phyloP scores from a whole-genome alignment of 2,329 filamentous ascomycete genomes.

The Rhynchosporium secalis region DNA sequence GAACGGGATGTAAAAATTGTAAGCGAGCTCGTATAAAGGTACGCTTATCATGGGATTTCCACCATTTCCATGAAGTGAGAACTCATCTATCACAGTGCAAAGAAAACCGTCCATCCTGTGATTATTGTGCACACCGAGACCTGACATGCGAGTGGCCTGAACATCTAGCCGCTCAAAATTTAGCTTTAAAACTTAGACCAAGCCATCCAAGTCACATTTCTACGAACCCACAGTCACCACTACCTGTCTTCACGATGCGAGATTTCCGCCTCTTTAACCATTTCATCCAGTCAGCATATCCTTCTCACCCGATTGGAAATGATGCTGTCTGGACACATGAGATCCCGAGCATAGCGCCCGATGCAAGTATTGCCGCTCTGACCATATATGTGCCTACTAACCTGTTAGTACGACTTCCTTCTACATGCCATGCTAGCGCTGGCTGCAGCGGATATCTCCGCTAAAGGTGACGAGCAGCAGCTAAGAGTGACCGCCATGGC shows the following conservation, averaged over 20 bases:
- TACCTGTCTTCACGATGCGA: constrained; percentile 57
- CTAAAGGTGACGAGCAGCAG: constrained; percentile 43
- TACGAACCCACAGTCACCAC: constrained; percentile 41
- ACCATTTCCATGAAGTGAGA: not conserved
- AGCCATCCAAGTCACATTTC: constrained; percentile 1
- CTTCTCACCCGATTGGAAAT: constrained; percentile 64
- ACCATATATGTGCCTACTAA: constrained; percentile 1
- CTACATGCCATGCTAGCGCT: constrained; percentile 71
- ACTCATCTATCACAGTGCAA: constrained; percentile 52
- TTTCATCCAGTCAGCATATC: constrained; percentile 61
- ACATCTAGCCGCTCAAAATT: constrained; percentile 51
- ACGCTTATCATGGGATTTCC: not conserved
- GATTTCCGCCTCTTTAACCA: constrained; percentile 71
- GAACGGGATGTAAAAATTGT: constrained; percentile 67
- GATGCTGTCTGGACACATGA: constrained; percentile 68
- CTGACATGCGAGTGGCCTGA: constrained; percentile 64
- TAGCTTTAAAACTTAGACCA: constrained; percentile 25
- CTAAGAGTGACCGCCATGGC: constrained; percentile 53
- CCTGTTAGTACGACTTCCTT: constrained; percentile 59
- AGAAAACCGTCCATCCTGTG: constrained; percentile 61
- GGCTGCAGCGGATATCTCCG: constrained; percentile 62
- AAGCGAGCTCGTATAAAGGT: constrained; percentile 67
- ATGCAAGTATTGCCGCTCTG: constrained; percentile 45
- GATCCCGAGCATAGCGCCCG: constrained; percentile 65
- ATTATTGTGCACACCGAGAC: constrained; percentile 63